Evolutionary conservation across 371 early-diverging fungal genomes (phyloP).

Genomic region (Massospora cicadina): DNA sequence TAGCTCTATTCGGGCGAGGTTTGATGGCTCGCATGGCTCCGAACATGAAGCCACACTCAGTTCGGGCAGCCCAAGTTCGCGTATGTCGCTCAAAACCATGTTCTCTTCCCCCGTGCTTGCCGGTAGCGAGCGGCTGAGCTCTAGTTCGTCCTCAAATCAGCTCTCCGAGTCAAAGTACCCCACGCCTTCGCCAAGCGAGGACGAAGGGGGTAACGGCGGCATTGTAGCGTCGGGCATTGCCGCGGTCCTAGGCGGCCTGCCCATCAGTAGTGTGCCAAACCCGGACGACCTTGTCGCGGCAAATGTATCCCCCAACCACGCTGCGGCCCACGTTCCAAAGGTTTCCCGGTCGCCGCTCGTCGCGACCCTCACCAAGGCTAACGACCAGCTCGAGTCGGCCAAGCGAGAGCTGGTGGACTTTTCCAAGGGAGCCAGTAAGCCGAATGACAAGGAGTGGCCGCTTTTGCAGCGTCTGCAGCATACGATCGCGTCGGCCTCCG

Average conservation of each 20-base stretch:
- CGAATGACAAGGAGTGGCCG: not conserved
- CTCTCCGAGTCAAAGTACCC: not conserved
- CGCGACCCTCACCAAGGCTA: not conserved
- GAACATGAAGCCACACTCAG: not conserved
- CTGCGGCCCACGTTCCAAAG: not conserved
- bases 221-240: not conserved
- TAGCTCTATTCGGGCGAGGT: not conserved
- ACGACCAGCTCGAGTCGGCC: not conserved
- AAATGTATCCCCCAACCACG: not conserved
- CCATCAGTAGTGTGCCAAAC: not conserved
- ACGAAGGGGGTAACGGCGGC: not conserved
- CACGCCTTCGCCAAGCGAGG: not conserved
- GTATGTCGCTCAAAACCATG: not conserved
- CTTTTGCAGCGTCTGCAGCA: not conserved
- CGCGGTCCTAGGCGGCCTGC: not conserved
- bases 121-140: not conserved
- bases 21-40: not conserved
- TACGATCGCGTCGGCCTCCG: not conserved
- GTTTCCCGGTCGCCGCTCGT: slow-evolving; percentile 5
- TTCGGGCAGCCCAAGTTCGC: not conserved
- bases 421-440: not conserved
- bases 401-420: not conserved
- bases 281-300: not conserved
- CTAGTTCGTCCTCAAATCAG: not conserved
- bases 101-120: not conserved